Conservation (phyloP, 352 stramenopile genomes). For the Globisporangium iwayamae region DNA sequence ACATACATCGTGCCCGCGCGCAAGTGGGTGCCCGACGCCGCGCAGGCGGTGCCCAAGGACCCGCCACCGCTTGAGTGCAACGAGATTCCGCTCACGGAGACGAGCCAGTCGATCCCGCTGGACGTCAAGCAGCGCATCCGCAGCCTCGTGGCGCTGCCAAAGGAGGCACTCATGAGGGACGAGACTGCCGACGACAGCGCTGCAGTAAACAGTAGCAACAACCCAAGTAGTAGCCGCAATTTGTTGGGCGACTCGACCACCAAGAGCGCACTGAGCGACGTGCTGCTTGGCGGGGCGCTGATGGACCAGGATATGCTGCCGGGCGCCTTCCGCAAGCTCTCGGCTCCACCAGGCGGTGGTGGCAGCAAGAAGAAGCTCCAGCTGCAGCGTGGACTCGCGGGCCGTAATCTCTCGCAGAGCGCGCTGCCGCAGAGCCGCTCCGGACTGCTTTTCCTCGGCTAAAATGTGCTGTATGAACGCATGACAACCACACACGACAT, state of each 20-base stretch:
- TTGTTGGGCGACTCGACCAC: background rate
- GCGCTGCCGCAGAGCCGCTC: background rate
- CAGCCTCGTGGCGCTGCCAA: slow-evolving; percentile 32
- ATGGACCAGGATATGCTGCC: background rate
- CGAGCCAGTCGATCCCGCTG: slow-evolving; percentile 40
- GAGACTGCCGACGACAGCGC: slow-evolving; percentile 18
- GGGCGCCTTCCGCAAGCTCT: slow-evolving; percentile 3
- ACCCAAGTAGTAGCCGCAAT: background rate
- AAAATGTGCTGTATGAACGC: background rate
- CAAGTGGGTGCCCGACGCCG: slow-evolving; percentile 52
- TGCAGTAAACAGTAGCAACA: background rate
- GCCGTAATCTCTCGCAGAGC: slow-evolving; percentile 27
- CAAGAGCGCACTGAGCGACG: background rate
- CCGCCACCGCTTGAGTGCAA: slow-evolving; percentile 50
- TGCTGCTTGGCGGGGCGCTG: background rate
- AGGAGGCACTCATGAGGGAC: slow-evolving; percentile 49
- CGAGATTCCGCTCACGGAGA: slow-evolving; percentile 58
- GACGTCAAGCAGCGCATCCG: slow-evolving; percentile 52
- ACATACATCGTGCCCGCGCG: slow-evolving; percentile 55
- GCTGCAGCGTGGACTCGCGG: slow-evolving; percentile 29
- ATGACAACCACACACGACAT: too few species aligned
- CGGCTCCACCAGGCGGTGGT: background rate
- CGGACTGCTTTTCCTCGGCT: slow-evolving; percentile 5
- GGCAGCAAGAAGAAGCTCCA: slow-evolving; percentile 28
- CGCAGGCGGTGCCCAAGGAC: slow-evolving; percentile 37